Percentiles rank a stretch among this genome's conserved stretches.
phyloP scores from a whole-genome alignment of 805 yeast genomes.

The Metschnikowia gelsemii region DNA sequence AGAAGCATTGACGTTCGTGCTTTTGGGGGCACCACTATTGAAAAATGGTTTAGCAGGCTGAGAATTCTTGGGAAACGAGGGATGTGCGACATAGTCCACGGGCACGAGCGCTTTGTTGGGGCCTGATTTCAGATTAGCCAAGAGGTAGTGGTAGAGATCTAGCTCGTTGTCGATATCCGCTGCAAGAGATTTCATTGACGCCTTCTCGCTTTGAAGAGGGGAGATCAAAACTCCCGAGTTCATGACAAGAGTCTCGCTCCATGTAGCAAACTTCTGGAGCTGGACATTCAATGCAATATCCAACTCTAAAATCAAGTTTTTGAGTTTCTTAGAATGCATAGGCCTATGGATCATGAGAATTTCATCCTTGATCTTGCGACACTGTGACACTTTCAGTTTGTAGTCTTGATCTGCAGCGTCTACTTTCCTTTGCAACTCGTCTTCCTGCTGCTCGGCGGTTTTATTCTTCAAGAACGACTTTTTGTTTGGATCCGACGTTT shows the following conservation, averaged over 20 bases:
- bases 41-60: constrained; percentile 35
- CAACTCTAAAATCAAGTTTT: constrained; percentile 76
- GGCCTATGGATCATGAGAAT: constrained; percentile 77
- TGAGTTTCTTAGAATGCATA: constrained; percentile 63
- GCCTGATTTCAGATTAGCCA: constrained; percentile 43
- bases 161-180: constrained; percentile 77
- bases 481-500: constrained; percentile 78
- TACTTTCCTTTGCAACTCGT: constrained; percentile 77
- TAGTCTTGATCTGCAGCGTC: constrained; percentile 85
- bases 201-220: constrained; percentile 58
- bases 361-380: constrained; percentile 72
- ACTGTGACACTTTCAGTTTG: constrained; percentile 68
- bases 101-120: constrained; percentile 53
- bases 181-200: constrained; percentile 78
- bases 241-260: constrained; percentile 78
- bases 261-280: constrained; percentile 83
- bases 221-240: constrained; percentile 81
- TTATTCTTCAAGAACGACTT: constrained; percentile 79
- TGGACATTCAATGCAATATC: constrained; percentile 90
- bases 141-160: constrained; percentile 70
- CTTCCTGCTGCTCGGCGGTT: constrained; percentile 85
- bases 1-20: constrained; percentile 2
- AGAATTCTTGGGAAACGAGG: constrained; percentile 49
- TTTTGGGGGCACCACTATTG: constrained; percentile 6
- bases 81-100: constrained; percentile 69